phyloP scores from a whole-genome alignment of 257 asterid species.

The Agastache rugosa region DNA sequence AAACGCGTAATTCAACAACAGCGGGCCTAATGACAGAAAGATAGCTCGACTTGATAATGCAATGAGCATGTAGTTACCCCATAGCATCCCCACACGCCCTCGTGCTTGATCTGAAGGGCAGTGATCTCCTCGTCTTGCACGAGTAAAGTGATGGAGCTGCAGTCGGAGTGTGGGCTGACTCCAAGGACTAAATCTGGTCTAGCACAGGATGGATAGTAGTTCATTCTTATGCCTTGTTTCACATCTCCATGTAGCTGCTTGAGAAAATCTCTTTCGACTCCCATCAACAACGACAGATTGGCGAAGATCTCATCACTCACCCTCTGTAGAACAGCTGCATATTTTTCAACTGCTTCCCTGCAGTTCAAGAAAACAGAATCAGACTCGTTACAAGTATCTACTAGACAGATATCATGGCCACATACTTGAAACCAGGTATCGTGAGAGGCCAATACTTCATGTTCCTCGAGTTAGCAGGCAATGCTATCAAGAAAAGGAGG shows the following conservation, averaged over 20 bases:
- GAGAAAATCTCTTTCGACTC: constrained; percentile 34
- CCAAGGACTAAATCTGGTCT: constrained; percentile 57
- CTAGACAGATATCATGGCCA: not conserved
- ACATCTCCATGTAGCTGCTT: constrained; percentile 41
- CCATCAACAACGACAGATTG: constrained; percentile 49
- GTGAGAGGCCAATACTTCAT: constrained; percentile 50
- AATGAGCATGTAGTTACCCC: constrained; percentile 33
- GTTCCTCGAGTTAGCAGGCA: constrained; percentile 40
- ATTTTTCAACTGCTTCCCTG: constrained; percentile 52
- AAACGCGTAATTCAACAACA: not conserved
- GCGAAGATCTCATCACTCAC: constrained; percentile 43
- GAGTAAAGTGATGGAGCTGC: constrained; percentile 46
- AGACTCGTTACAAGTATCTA: not conserved
- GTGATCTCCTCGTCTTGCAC: constrained; percentile 45
- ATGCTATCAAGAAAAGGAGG: constrained; percentile 40
- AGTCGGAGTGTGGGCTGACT: constrained; percentile 54
- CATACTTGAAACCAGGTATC: constrained; percentile 55
- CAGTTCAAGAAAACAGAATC: not conserved
- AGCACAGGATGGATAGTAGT: constrained; percentile 50
- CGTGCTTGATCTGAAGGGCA: constrained; percentile 48
- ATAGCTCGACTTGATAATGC: not conserved
- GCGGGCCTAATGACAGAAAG: not conserved
- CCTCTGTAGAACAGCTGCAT: constrained; percentile 41
- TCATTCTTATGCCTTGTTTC: constrained; percentile 47
- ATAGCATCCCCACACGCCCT: constrained; percentile 51